A percentile compares a stretch with the other conserved stretches of the same genome.
phyloP scores from a whole-genome alignment of 2,329 filamentous ascomycete genomes.

The Alternaria dauci region DNA sequence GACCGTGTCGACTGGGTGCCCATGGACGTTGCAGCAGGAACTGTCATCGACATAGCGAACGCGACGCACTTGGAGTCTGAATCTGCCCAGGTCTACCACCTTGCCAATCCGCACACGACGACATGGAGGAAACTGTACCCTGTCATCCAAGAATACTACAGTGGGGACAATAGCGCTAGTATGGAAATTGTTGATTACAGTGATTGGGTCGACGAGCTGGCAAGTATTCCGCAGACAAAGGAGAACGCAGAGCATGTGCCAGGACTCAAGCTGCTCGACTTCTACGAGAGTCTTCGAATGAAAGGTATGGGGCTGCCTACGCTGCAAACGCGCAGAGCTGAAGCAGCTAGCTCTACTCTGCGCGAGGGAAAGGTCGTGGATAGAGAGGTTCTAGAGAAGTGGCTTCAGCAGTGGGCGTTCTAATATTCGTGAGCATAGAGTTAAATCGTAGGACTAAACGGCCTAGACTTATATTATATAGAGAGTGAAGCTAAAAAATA shows the following conservation, averaged over 20 bases:
- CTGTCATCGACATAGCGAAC: conserved; percentile 5
- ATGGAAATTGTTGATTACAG: neutral
- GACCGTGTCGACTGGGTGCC: conserved; percentile 40
- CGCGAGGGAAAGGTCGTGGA: neutral
- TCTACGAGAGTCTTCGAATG: neutral
- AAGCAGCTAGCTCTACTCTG: neutral
- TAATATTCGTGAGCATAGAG: too few relatives aligned
- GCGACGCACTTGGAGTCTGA: neutral
- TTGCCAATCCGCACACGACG: conserved; percentile 4
- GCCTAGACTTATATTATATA: too few relatives aligned
- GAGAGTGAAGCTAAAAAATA: too few relatives aligned
- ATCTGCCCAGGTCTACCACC: conserved; percentile 7
- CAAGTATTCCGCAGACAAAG: neutral
- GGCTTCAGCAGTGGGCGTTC: conserved; percentile 8
- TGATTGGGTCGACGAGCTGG: conserved; percentile 7
- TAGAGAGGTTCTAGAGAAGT: neutral
- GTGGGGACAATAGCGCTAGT: neutral
- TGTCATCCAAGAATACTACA: neutral
- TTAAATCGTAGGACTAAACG: too few relatives aligned
- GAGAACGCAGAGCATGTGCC: conserved; percentile 9
- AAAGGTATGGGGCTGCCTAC: neutral
- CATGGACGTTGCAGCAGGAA: conserved; percentile 17
- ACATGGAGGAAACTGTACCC: conserved; percentile 6
- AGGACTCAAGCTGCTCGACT: conserved; percentile 7
- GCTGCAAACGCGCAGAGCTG: neutral